These are phyloP conservation scores for Lepraria neglecta DNA, from an alignment of 495 filamentous ascomycete species.

Conservation along the genomic window DNA sequence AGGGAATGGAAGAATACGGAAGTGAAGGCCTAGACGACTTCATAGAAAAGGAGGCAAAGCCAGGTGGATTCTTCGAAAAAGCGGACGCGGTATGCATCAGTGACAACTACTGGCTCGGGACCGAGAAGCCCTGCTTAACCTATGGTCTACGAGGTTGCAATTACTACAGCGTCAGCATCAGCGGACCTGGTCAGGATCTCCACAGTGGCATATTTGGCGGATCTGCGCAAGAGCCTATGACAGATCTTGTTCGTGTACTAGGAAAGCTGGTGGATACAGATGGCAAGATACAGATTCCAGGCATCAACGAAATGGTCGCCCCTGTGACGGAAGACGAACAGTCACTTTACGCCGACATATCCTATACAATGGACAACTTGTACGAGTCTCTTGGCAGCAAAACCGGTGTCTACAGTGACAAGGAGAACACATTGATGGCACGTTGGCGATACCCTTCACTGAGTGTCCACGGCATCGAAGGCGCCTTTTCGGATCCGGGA, in stretches of 20 bases:
- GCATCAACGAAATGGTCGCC: constrained; percentile 84
- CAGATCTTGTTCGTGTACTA: constrained; percentile 77
- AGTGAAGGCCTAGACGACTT: constrained; percentile 95
- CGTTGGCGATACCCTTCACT: constrained; percentile 91
- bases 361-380: constrained; percentile 91
- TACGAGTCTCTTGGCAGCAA: constrained; percentile 82
- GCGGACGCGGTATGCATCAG: constrained; percentile 96
- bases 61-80: constrained; percentile 72
- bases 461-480: constrained; percentile 94
- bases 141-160: constrained; percentile 97
- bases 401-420: constrained; percentile 77
- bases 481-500: constrained; percentile 85
- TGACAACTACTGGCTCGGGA: constrained; percentile 99
- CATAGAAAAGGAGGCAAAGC: constrained; percentile 79
- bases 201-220: constrained; percentile 97
- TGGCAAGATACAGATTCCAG: constrained; percentile 84
- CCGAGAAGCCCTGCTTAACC: constrained; percentile 94
- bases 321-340: constrained; percentile 83
- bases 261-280: constrained; percentile 76
- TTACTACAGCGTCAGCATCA: constrained; percentile 86
- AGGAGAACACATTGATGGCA: constrained; percentile 87
- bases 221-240: constrained; percentile 96
- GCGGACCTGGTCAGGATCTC: constrained; percentile 85
- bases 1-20: constrained; percentile 99
- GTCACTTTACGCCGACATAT: constrained; percentile 72